Conservation (phyloP, 306 rosid genomes). For the Cicer bijugum region DNA sequence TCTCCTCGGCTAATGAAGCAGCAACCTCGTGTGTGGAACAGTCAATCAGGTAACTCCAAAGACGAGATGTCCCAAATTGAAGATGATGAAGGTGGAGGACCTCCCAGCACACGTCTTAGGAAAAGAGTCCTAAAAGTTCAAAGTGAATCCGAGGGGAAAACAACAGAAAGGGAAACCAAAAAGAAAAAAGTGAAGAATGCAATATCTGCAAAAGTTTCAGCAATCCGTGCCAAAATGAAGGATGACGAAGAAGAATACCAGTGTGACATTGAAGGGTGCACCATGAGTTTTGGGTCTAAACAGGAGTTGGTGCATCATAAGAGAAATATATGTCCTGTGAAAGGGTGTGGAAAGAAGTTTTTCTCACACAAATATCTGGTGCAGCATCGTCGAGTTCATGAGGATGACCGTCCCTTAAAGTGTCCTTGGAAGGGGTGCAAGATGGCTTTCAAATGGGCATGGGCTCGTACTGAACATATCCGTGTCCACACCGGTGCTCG, state of each 20-base stretch:
- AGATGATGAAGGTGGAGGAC: conserved; percentile 74
- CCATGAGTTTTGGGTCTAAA: conserved; percentile 74
- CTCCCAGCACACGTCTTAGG: conserved; percentile 88
- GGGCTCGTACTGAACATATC: conserved; percentile 97
- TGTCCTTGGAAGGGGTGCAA: conserved; percentile 99
- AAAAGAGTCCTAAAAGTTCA: conserved; percentile 64
- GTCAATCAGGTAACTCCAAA: conserved; percentile 45
- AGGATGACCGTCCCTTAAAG: conserved; percentile 88
- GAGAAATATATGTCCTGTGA: conserved; percentile 83
- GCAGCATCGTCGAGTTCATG: conserved; percentile 91
- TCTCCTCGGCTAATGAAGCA: conserved; percentile 53
- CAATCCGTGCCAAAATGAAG: conserved; percentile 50
- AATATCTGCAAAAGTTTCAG: conserved; percentile 56
- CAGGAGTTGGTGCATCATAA: conserved; percentile 81
- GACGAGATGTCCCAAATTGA: conserved; percentile 47
- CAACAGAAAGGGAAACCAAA: conserved; percentile 56
- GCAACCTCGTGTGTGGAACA: conserved; percentile 50
- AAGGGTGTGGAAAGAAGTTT: conserved; percentile 92
- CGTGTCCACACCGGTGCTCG: conserved; percentile 95
- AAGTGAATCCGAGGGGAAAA: conserved; percentile 52
- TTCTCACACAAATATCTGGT: conserved; percentile 96
- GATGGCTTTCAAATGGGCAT: conserved; percentile 98
- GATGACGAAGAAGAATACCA: conserved; percentile 65
- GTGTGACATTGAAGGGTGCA: conserved; percentile 91
- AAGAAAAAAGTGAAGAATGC: conserved; percentile 68